Percentiles rank a stretch among this genome's conserved stretches.
Conservation (phyloP, 371 early-diverging fungal species). For the Nosema muscidifuracis region DNA sequence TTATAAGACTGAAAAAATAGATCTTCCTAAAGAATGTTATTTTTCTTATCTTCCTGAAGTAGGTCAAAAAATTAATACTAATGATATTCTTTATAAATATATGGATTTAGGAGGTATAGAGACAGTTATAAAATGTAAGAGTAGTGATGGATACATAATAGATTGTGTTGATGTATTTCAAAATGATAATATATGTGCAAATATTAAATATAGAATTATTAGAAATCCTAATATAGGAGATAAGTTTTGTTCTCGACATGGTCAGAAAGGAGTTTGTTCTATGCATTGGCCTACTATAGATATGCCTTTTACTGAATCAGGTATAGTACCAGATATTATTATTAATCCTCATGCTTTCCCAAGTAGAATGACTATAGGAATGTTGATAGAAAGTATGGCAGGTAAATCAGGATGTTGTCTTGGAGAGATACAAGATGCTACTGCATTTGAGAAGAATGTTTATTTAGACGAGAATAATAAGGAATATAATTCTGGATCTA, state of each 20-base stretch:
- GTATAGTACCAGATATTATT: slow-evolving; percentile 94
- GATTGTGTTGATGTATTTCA: slow-evolving; percentile 48
- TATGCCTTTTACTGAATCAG: slow-evolving; percentile 95
- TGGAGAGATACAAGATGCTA: slow-evolving; percentile 85
- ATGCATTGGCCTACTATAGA: slow-evolving; percentile 87
- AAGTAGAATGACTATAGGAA: slow-evolving; percentile 96
- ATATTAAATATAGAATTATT: slow-evolving; percentile 76
- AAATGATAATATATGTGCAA: slow-evolving; percentile 26
- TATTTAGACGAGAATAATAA: slow-evolving; percentile 27
- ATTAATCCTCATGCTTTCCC: slow-evolving; percentile 99
- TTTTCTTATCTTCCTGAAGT: slow-evolving; percentile 36
- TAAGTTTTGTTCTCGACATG: slow-evolving; percentile 97
- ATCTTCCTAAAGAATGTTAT: slow-evolving; percentile 68
- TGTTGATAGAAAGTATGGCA: slow-evolving; percentile 96
- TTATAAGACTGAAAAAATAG: slow-evolving; percentile 83
- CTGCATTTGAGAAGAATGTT: slow-evolving; percentile 69
- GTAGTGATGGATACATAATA: slow-evolving; percentile 41
- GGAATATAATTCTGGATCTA: slow-evolving; percentile 63
- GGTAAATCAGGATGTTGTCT: slow-evolving; percentile 87
- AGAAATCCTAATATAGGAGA: slow-evolving; percentile 95
- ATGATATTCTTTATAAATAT: slow-evolving; percentile 63
- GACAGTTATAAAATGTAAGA: slow-evolving; percentile 67
- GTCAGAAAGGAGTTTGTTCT: slow-evolving; percentile 98
- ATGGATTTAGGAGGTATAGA: slow-evolving; percentile 77
- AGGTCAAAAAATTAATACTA: slow-evolving; percentile 20